Conservation (phyloP, 345 rosid genomes). For the Schrenkiella parvula region DNA sequence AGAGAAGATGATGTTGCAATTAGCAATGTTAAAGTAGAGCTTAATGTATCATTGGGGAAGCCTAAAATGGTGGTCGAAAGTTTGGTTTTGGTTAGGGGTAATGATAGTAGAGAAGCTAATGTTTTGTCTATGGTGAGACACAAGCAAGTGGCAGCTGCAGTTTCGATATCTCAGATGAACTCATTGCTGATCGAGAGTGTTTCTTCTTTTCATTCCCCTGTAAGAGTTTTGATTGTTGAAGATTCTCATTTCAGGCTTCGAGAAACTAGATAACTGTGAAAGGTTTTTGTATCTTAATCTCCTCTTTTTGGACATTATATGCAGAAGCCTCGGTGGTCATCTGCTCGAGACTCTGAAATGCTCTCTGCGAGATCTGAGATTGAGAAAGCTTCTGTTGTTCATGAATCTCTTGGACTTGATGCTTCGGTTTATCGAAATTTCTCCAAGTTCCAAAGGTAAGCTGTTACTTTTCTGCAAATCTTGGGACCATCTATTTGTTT, state of each 20-base stretch:
- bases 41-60: slow-evolving; percentile 9
- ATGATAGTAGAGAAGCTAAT: slow-evolving; percentile 17
- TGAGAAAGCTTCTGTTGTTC: slow-evolving; percentile 45
- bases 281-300: background rate
- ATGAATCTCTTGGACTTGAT: slow-evolving; percentile 35
- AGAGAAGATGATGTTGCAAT: slow-evolving; percentile 8
- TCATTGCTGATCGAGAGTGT: slow-evolving; percentile 40
- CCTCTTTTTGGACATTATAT: slow-evolving; percentile 11
- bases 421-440: slow-evolving; percentile 58
- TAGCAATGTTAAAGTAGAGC: slow-evolving; percentile 7
- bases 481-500: background rate
- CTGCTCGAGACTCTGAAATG: slow-evolving; percentile 58
- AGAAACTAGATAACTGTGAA: background rate
- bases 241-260: background rate
- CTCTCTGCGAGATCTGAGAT: slow-evolving; percentile 52
- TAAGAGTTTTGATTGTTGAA: slow-evolving; percentile 31
- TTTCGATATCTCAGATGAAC: slow-evolving; percentile 59
- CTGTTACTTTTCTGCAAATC: background rate
- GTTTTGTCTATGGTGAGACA: slow-evolving; percentile 12
- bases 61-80: slow-evolving; percentile 16
- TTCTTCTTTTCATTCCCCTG: slow-evolving; percentile 44
- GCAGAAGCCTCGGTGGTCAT: slow-evolving; percentile 55
- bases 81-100: slow-evolving; percentile 17
- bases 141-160: slow-evolving; percentile 7
- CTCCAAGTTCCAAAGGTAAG: slow-evolving; percentile 60